Conservation (phyloP, 2,329 filamentous ascomycete species). For the Colletotrichum viniferum region DNA sequence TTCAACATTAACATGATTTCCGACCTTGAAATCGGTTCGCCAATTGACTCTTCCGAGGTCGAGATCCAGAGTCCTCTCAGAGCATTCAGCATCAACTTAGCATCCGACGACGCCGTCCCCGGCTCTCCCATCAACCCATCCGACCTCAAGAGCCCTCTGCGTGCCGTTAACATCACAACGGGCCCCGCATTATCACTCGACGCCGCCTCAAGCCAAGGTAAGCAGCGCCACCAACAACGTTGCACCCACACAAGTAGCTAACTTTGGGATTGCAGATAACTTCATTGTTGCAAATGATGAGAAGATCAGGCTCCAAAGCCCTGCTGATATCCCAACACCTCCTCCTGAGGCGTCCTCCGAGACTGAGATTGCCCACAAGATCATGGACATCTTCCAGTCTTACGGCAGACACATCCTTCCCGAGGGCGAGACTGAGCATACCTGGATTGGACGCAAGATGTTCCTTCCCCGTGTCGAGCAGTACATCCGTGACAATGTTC, state of each 20-base stretch:
- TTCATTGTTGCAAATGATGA: background rate
- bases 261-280: background rate
- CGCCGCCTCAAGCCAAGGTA: background rate
- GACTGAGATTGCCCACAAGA: conserved; percentile 15
- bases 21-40: conserved; percentile 16
- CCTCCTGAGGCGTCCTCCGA: conserved; percentile 1
- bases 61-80: conserved; percentile 2
- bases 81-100: conserved; percentile 4
- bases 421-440: conserved; percentile 12
- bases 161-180: background rate
- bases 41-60: conserved; percentile 12
- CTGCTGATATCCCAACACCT: conserved; percentile 1
- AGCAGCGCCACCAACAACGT: background rate
- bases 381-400: conserved; percentile 10
- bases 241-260: background rate
- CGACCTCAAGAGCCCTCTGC: background rate
- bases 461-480: conserved; percentile 17
- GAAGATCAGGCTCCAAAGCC: background rate
- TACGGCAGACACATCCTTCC: conserved; percentile 16
- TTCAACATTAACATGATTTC: background rate
- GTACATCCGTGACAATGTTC: conserved; percentile 15
- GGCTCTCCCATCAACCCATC: background rate
- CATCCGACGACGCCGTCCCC: background rate
- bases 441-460: conserved; percentile 21
- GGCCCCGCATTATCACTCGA: background rate